A percentile compares a stretch with the other conserved stretches of the same genome.
phyloP scores from a whole-genome alignment of 2,329 filamentous ascomycete species.

The Epicoccum sorghinum region DNA sequence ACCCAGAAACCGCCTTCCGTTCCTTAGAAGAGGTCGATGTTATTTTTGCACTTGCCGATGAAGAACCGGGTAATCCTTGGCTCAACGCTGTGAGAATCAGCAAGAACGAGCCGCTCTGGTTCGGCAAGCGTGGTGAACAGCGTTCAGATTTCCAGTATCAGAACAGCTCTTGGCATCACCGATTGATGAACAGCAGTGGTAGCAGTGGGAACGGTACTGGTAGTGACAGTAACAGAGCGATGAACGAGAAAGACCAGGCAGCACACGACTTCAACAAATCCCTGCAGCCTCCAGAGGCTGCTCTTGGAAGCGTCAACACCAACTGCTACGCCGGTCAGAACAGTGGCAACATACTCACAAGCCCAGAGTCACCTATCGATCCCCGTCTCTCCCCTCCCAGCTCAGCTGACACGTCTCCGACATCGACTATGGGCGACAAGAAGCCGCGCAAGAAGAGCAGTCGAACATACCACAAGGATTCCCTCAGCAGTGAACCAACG shows the following conservation, averaged over 20 bases:
- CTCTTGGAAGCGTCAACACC: not conserved
- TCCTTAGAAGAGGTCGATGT: slow-evolving; percentile 71
- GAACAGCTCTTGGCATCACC: slow-evolving; percentile 36
- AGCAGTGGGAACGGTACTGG: slow-evolving; percentile 23
- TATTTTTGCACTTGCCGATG: slow-evolving; percentile 62
- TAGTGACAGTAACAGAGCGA: slow-evolving; percentile 15
- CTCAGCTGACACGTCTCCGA: slow-evolving; percentile 3
- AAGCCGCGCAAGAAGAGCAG: slow-evolving; percentile 17
- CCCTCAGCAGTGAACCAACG: slow-evolving; percentile 14
- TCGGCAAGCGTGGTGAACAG: slow-evolving; percentile 60
- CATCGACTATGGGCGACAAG: slow-evolving; percentile 4
- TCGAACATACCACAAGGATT: slow-evolving; percentile 9
- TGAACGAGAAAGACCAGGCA: slow-evolving; percentile 14
- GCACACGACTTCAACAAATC: slow-evolving; percentile 9
- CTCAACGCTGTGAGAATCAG: slow-evolving; percentile 57
- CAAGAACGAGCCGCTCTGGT: slow-evolving; percentile 59
- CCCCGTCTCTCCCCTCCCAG: slow-evolving; percentile 3
- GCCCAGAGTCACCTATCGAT: slow-evolving; percentile 21
- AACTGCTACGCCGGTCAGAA: slow-evolving; percentile 6
- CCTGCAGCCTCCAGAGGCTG: slow-evolving; percentile 1
- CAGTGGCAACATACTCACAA: not conserved
- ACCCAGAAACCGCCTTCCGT: slow-evolving; percentile 63
- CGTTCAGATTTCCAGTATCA: slow-evolving; percentile 56
- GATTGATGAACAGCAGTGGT: slow-evolving; percentile 21
- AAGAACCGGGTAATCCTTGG: slow-evolving; percentile 55